phyloP scores from a whole-genome alignment of 169 alveolate genomes.

The Neospora caninum region DNA sequence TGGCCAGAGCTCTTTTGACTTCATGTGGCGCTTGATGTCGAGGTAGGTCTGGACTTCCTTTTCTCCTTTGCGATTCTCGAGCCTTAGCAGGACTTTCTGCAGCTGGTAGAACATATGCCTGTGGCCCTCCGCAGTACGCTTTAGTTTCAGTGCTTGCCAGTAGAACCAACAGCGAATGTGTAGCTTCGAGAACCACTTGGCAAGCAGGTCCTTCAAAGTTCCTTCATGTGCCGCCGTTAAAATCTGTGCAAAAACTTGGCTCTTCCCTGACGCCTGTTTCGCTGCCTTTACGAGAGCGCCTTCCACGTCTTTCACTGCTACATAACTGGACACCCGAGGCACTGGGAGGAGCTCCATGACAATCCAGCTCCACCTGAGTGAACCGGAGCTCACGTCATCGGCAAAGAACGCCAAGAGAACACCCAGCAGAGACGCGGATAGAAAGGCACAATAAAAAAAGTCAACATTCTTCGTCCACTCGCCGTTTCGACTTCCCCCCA shows the following conservation, averaged over 20 bases:
- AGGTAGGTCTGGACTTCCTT: slow-evolving; percentile 76
- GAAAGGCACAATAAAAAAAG: slow-evolving; percentile 46
- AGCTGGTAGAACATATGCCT: slow-evolving; percentile 76
- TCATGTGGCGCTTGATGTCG: slow-evolving; percentile 74
- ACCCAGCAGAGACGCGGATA: slow-evolving; percentile 40
- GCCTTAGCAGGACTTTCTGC: slow-evolving; percentile 68
- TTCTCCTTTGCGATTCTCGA: slow-evolving; percentile 76
- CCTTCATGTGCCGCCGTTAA: slow-evolving; percentile 50
- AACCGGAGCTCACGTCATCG: slow-evolving; percentile 52
- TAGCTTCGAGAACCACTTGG: neutral
- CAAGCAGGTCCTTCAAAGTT: neutral
- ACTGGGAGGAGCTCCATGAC: slow-evolving; percentile 60
- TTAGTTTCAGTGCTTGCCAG: slow-evolving; percentile 62
- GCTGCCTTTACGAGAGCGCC: slow-evolving; percentile 47
- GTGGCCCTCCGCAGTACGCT: slow-evolving; percentile 69
- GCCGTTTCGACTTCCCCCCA: neutral
- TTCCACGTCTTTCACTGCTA: slow-evolving; percentile 49
- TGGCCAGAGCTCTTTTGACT: slow-evolving; percentile 74
- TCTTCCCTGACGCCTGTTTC: slow-evolving; percentile 40
- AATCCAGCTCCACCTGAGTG: slow-evolving; percentile 61
- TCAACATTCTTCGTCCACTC: slow-evolving; percentile 29
- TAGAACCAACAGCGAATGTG: slow-evolving; percentile 22
- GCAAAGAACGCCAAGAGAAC: slow-evolving; percentile 57
- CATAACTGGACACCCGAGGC: slow-evolving; percentile 35
- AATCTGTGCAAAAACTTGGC: neutral